phyloP scores from a whole-genome alignment of 768 basidiomycete species.

The Tephrocybe sp. region DNA sequence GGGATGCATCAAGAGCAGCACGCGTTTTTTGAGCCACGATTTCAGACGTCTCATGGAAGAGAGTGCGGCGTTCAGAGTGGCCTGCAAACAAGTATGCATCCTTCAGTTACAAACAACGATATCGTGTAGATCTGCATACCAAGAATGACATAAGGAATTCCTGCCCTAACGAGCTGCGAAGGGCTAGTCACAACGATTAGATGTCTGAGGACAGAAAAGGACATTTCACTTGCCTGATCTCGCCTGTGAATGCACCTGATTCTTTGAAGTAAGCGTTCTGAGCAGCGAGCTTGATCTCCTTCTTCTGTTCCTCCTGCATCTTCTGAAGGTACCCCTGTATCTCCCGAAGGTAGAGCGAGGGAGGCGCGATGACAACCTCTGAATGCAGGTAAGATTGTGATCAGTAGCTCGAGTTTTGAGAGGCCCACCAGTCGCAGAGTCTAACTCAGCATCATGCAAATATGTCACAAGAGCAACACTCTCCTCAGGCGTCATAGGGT shows the following conservation, averaged over 20 bases:
- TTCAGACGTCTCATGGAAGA: constrained; percentile 87
- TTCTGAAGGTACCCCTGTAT: too few species aligned
- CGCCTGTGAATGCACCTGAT: constrained; percentile 93
- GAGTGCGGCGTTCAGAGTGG: constrained; percentile 93
- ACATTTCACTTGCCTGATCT: constrained; percentile 68
- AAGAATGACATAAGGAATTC: constrained; percentile 88
- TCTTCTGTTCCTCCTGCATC: constrained; percentile 58
- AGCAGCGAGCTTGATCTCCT: constrained; percentile 77
- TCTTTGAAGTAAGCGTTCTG: constrained; percentile 89
- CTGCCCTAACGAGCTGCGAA: constrained; percentile 80
- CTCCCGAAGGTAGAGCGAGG: constrained; percentile 89
- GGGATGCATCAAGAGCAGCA: constrained; percentile 69
- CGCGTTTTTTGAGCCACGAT: constrained; percentile 84
- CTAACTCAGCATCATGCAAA: constrained; percentile 79
- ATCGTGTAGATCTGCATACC: constrained; percentile 40
- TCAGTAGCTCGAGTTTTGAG: constrained; percentile 1
- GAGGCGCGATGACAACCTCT: constrained; percentile 96
- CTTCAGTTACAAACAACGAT: background rate
- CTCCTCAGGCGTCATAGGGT: constrained; percentile 65
- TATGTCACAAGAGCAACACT: constrained; percentile 62
- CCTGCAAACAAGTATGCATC: constrained; percentile 32
- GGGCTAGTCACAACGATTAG: constrained; percentile 44
- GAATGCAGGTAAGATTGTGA: constrained; percentile 18
- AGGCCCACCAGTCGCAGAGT: constrained; percentile 66
- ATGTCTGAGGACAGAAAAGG: background rate